Evolutionary conservation across 2,329 filamentous ascomycete species (phyloP).

Genomic region (Taxawa tesnikishii): DNA sequence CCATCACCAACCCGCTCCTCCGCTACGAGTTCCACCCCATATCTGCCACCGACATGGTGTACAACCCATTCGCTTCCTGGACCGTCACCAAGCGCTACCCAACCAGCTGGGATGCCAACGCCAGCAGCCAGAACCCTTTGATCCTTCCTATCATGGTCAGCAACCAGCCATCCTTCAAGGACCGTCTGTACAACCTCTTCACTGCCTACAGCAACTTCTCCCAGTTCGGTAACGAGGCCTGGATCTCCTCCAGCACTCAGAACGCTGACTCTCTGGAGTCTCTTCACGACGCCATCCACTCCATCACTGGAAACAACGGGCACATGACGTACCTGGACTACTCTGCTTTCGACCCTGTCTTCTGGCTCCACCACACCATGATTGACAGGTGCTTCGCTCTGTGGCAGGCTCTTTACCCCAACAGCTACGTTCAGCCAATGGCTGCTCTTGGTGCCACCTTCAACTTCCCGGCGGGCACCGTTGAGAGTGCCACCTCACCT

Average conservation of each 20-base stretch:
- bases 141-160: conserved; percentile 41
- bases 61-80: conserved; percentile 49
- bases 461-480: conserved; percentile 41
- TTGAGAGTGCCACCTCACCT: conserved; percentile 23
- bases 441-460: conserved; percentile 44
- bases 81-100: conserved; percentile 48
- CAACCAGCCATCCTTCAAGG: conserved; percentile 41
- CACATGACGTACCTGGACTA: conserved; percentile 61
- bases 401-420: conserved; percentile 63
- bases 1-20: conserved; percentile 21
- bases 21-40: conserved; percentile 36
- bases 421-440: conserved; percentile 51
- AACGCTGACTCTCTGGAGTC: conserved; percentile 47
- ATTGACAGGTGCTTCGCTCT: conserved; percentile 65
- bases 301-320: conserved; percentile 44
- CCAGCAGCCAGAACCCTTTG: conserved; percentile 47
- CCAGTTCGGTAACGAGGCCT: conserved; percentile 57
- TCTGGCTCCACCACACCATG: conserved; percentile 64
- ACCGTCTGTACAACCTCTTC: conserved; percentile 54
- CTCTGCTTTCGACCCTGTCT: conserved; percentile 68
- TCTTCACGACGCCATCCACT: conserved; percentile 37
- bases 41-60: conserved; percentile 44
- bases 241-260: conserved; percentile 29
- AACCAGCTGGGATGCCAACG: conserved; percentile 25
- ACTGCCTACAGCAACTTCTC: conserved; percentile 56